Base-by-base conservation (phyloP, 2,329 filamentous ascomycete species). In the Aspergillus ochraceus region DNA sequence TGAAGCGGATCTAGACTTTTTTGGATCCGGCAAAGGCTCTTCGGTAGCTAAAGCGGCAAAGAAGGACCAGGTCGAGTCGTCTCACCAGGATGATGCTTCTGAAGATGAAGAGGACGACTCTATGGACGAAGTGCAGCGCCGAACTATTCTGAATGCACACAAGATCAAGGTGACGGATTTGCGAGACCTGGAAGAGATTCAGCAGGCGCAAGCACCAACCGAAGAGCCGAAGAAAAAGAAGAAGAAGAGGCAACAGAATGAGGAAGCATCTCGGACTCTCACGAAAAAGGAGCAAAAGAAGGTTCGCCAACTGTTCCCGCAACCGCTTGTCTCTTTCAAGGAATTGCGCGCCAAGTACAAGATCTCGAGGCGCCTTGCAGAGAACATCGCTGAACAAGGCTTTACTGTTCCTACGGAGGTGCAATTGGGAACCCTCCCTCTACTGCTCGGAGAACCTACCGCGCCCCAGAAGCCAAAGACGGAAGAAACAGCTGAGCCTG, bases 381-480 rank as follows among this genome's bases (percentile, higher is more conserved):
- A 90, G 61, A 99, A 99, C 70, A 81, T 99, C 30, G 81, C 85
- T 14, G 83, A 86, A n/a, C 91, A 98, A 77, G 92, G 90, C 11
- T 99, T 96, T 73, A 86, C 84, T 39, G 81, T 92, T 58, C 95
- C 95, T 12, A 99, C 95, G 0, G 94, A 98, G 76, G 93, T 99
- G 12, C 95, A 99, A 74, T 85, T 98, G 76, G 93, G 86, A 3
- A 89, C 88, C 68, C 77, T 99, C 64, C 94, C 95, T 29, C 77
- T 98, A 50, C 79, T 98, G 39, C 79, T 98, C 30, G 62, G 79
- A 75, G 58, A 84, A 52, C 60, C 58, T 9, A 60, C 84, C 0
- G 76, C 87, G 30, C 61, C 71, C n/a, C 69, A 73, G 49, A 67
- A 74, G 20, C 71, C 71, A 12, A 73, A 72, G 20, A 29, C 59